Percentiles rank a stretch among this genome's conserved stretches.
These are phyloP conservation scores for Carex sylvatica DNA, from an alignment of 202 grass and related monocot species.

Conservation along the genomic window DNA sequence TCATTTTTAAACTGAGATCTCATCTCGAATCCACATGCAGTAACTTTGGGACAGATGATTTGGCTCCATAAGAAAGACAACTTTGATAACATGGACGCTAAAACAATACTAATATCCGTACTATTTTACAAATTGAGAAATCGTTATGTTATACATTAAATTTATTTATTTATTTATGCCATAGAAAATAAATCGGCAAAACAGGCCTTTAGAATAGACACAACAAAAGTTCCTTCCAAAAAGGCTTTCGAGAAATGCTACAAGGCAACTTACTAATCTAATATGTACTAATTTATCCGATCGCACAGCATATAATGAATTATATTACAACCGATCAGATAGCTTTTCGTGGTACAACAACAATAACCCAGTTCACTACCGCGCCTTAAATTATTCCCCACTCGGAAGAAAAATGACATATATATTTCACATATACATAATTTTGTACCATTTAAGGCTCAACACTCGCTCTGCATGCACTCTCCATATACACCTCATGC, in stretches of 20 bases:
- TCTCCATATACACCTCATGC: not conserved
- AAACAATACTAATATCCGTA: no score
- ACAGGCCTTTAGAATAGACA: not conserved
- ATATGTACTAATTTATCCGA: not conserved
- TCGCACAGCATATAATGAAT: slow-evolving; percentile 2
- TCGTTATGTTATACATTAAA: no score
- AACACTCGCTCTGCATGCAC: not conserved
- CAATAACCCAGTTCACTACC: not conserved
- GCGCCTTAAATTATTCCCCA: not conserved
- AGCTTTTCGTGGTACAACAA: not conserved
- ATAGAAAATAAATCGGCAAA: not conserved
- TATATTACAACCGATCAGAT: slow-evolving; percentile 24
- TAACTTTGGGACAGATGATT: no score
- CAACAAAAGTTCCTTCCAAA: not conserved
- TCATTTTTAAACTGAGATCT: no score
- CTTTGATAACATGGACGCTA: no score
- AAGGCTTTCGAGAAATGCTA: not conserved
- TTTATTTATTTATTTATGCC: no score
- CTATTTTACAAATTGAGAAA: no score
- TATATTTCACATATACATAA: not conserved
- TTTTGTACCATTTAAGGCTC: not conserved
- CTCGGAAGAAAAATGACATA: not conserved
- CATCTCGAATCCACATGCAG: no score
- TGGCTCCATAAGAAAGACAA: no score
- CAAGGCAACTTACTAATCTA: slow-evolving; percentile 5